These are phyloP conservation scores for Fraxinus platypoda DNA, from an alignment of 305 asterid genomes.

Conservation along the genomic window DNA sequence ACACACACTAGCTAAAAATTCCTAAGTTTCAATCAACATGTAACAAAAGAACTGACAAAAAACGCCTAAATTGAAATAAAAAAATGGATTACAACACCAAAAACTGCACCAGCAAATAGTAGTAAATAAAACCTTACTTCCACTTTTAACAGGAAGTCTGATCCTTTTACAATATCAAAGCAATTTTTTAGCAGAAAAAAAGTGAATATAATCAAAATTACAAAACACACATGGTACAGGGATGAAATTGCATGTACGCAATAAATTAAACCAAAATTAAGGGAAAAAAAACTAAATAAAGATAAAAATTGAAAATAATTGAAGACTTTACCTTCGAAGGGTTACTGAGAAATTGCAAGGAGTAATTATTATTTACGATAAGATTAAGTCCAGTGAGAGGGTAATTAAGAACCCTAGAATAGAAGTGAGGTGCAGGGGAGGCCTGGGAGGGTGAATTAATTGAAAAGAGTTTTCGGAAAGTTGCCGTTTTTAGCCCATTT, in stretches of 20 bases:
- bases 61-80: not conserved
- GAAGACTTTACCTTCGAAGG: slow-evolving; percentile 15
- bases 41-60: not conserved
- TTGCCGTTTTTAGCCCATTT: too few relatives aligned
- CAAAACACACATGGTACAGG: not conserved
- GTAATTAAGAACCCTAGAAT: slow-evolving; percentile 19
- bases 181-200: not conserved
- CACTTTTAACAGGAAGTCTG: not conserved
- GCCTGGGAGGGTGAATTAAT: not conserved
- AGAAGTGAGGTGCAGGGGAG: not conserved
- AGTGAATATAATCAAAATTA: not conserved
- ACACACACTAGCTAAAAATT: not conserved
- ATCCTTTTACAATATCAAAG: not conserved
- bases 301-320: not conserved
- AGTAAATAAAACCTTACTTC: not conserved
- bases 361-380: not conserved
- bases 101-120: slow-evolving; percentile 10
- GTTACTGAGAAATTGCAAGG: not conserved
- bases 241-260: not conserved
- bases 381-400: not conserved
- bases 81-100: not conserved
- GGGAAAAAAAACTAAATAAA: not conserved
- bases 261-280: not conserved
- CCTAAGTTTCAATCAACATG: slow-evolving; percentile 3
- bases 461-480: not conserved